Percentiles rank a stretch among this genome's conserved stretches.
Conservation (phyloP, 129 eudicot species). For the Cynara cardunculus region DNA sequence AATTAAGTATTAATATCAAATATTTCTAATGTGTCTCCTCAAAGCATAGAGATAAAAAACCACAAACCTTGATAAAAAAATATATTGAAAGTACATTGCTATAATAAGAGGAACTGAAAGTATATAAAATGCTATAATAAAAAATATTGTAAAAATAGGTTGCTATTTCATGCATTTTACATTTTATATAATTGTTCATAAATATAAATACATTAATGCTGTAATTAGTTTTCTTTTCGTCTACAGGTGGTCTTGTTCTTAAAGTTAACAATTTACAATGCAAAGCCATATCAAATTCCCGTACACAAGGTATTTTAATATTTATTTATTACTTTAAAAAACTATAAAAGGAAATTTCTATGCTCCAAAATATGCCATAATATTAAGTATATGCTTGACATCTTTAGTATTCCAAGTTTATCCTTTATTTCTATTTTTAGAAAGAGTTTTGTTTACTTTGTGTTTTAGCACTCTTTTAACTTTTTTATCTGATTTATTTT, state of each 20-base stretch:
- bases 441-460: not conserved
- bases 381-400: not conserved
- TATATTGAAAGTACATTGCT: too few species aligned
- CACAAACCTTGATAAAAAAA: too few species aligned
- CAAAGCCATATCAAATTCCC: slow-evolving; percentile 54
- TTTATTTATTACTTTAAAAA: not conserved
- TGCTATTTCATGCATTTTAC: too few species aligned
- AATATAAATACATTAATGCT: not conserved
- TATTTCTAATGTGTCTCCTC: not conserved
- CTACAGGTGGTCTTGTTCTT: slow-evolving; percentile 16
- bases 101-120: too few species aligned
- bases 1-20: not conserved
- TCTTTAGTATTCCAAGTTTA: not conserved
- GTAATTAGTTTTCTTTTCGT: not conserved
- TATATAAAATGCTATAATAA: too few species aligned
- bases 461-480: too few species aligned
- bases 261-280: slow-evolving; percentile 25
- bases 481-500: too few species aligned
- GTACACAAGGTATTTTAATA: slow-evolving; percentile 40
- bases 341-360: not conserved
- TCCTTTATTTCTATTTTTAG: too few species aligned
- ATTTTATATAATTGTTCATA: too few species aligned
- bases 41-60: not conserved
- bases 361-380: not conserved
- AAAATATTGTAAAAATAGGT: too few species aligned